These are phyloP conservation scores for Sarocladium kiliense DNA, from an alignment of 2,329 filamentous ascomycete genomes.

Conservation along the genomic window DNA sequence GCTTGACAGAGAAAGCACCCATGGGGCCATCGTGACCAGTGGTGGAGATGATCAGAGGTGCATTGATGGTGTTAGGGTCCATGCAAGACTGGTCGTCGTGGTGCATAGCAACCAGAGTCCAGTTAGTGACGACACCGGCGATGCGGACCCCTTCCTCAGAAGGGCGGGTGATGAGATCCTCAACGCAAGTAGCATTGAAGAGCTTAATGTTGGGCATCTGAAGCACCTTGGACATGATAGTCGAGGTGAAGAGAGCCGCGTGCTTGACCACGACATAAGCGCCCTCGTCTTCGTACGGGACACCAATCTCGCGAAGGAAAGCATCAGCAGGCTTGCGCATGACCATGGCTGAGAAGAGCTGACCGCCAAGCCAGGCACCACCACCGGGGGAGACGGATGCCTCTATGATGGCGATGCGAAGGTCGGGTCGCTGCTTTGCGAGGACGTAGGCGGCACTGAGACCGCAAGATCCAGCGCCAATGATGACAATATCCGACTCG, in stretches of 20 bases:
- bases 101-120: constrained; percentile 85
- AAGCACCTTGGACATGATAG: constrained; percentile 77
- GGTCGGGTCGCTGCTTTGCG: constrained; percentile 76
- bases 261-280: constrained; percentile 92
- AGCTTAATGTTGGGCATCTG: constrained; percentile 88
- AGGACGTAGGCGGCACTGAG: constrained; percentile 81
- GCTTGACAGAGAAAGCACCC: constrained; percentile 86
- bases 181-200: constrained; percentile 90
- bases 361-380: constrained; percentile 87
- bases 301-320: constrained; percentile 75
- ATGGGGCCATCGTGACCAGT: constrained; percentile 90
- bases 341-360: constrained; percentile 93
- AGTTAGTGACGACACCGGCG: constrained; percentile 90
- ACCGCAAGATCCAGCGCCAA: constrained; percentile 85
- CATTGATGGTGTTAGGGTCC: constrained; percentile 97
- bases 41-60: constrained; percentile 80
- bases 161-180: constrained; percentile 84
- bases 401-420: constrained; percentile 89
- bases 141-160: constrained; percentile 56
- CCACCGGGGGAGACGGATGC: constrained; percentile 82
- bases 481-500: constrained; percentile 90
- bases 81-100: constrained; percentile 91
- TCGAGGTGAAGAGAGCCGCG: constrained; percentile 86
- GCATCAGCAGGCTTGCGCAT: constrained; percentile 88
- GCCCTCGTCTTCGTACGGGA: constrained; percentile 83